Base-by-base conservation (phyloP, 305 asterid species). In the Rubia tinctorum region DNA sequence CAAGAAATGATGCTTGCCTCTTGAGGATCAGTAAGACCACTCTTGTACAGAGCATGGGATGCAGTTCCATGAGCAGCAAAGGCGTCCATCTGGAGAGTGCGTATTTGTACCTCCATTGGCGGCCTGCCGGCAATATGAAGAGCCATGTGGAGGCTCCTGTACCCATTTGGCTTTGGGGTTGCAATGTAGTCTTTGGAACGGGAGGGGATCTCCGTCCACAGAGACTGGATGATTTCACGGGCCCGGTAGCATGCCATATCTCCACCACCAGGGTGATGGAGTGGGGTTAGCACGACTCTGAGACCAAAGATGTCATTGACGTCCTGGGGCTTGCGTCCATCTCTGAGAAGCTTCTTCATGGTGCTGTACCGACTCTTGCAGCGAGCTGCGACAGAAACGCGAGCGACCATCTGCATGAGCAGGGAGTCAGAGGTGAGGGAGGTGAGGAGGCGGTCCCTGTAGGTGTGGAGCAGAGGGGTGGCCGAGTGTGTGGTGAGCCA, bases 11-110 rank as follows among this genome's bases (percentile, higher is more conserved):
- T 61, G 0, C 66, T 76, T 79, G 88, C 98, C 93, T 91, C 97
- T 70, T 90, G 86, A 22, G 96, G 97, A 81, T 93, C 84, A 20
- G 92, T 90, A 68, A 93, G 96, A 68, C 97, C 98, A 15, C 97
- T 89, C 85, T 93, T 91, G 85, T 88, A 93, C 66, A 91, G 71
- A 6, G 98, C 89, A 81, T 93, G 98, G 67, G 98, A 90, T 39
- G 98, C 98, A 22, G 91, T 81, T 66, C 98, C 98, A 76, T 91
- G 97, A 60, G 89, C 93, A 15, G 98, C 98, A 82, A 86, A 73
- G 83, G 81, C 80, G 82, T 93, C 98, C 98, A 93, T 93, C 79
- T 88, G 90, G 42, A 79, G 82, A 22, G 97, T 91, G 51, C 97
- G 86, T 77, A 93, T 90, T 79, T 93, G 98, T 77, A 93, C 88